These are phyloP conservation scores for Abrus pulchellus DNA, from an alignment of 306 rosid genomes.

Conservation along the genomic window DNA sequence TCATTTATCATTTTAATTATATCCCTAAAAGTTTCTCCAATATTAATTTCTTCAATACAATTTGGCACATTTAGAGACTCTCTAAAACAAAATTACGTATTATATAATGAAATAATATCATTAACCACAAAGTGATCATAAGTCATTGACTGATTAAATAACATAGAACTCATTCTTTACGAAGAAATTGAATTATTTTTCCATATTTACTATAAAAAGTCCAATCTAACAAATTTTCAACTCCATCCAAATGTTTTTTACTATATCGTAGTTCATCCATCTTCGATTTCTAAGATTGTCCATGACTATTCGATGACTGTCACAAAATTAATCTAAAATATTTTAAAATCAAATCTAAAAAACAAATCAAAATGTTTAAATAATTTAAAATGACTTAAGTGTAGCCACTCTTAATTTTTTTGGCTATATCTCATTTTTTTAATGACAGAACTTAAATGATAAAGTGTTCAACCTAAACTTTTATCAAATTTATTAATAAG, in stretches of 20 bases:
- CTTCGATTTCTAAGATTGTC: not conserved
- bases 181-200: not conserved
- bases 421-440: too few relatives aligned
- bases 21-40: not conserved
- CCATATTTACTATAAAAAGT: not conserved
- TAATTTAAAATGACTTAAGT: too few relatives aligned
- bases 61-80: not conserved
- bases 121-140: conserved; percentile 11
- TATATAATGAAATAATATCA: conserved; percentile 18
- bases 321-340: not conserved
- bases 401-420: too few relatives aligned
- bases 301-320: not conserved
- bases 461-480: too few relatives aligned
- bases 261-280: not conserved
- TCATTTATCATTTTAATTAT: conserved; percentile 4
- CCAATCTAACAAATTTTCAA: not conserved
- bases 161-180: not conserved
- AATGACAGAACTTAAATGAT: too few relatives aligned
- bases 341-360: not conserved
- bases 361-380: too few relatives aligned
- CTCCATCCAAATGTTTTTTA: not conserved
- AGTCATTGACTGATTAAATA: not conserved
- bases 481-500: too few relatives aligned
- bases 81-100: not conserved
- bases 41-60: not conserved